phyloP scores from a whole-genome alignment of 371 early-diverging fungal species.

The Apophysomyces trapeziformis region DNA sequence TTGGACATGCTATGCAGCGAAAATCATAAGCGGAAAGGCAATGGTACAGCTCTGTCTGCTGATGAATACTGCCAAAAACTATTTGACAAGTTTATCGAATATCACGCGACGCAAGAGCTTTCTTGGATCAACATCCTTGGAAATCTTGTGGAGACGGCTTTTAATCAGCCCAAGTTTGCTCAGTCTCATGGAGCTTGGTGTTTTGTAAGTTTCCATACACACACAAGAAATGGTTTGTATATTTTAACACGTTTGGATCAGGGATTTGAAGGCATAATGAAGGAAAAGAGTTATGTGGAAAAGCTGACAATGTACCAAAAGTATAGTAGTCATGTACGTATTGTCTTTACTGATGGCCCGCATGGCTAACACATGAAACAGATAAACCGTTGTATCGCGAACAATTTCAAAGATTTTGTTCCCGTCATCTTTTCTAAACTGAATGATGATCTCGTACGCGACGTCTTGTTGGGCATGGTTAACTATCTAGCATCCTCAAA shows the following conservation, averaged over 20 bases:
- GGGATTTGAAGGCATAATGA: conserved; percentile 14
- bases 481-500: conserved; percentile 33
- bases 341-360: background rate
- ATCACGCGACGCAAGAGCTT: conserved; percentile 38
- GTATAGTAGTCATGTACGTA: conserved; percentile 31
- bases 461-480: conserved; percentile 35
- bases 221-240: no score
- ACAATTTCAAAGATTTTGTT: conserved; percentile 30
- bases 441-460: conserved; percentile 18
- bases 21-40: conserved; percentile 14
- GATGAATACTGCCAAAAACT: conserved; percentile 32
- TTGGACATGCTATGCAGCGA: conserved; percentile 31
- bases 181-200: conserved; percentile 29
- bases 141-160: conserved; percentile 35
- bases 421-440: conserved; percentile 20
- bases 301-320: conserved; percentile 33
- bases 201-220: conserved; percentile 25
- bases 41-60: conserved; percentile 6
- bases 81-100: conserved; percentile 52
- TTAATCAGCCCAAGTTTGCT: conserved; percentile 38
- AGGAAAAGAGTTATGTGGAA: conserved; percentile 10
- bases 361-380: conserved; percentile 10
- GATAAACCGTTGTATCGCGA: conserved; percentile 36
- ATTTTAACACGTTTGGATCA: background rate
- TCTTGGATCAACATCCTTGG: conserved; percentile 45